Evolutionary conservation across 169 alveolate genomes (phyloP).

Genomic region (Hepatocystis sp.): DNA sequence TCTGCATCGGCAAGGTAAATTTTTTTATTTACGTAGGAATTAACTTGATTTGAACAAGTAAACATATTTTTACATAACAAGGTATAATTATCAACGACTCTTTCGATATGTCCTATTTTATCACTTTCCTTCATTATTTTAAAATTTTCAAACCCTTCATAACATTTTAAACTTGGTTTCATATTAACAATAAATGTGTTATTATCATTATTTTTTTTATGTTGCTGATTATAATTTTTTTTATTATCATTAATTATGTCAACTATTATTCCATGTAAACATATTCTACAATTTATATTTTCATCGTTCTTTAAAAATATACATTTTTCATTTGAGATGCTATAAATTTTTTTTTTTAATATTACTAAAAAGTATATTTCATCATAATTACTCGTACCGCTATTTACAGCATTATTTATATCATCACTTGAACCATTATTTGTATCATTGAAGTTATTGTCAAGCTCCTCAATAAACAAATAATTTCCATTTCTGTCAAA

Average conservation of each 20-base stretch:
- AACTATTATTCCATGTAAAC: conserved; percentile 24
- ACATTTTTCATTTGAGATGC: conserved; percentile 30
- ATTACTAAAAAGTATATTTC: conserved; percentile 31
- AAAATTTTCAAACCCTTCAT: conserved; percentile 16
- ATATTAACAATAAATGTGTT: conserved; percentile 29
- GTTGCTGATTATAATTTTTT: background rate
- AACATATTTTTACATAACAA: conserved; percentile 33
- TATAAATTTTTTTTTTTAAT: conserved; percentile 21
- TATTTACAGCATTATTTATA: background rate
- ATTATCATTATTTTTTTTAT: background rate
- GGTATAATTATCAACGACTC: conserved; percentile 20
- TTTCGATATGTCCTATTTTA: conserved; percentile 46
- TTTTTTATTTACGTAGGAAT: conserved; percentile 13
- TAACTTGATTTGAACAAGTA: conserved; percentile 19
- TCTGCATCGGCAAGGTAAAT: conserved; percentile 8
- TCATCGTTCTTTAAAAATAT: conserved; percentile 63
- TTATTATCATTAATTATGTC: conserved; percentile 37
- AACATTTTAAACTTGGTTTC: conserved; percentile 23
- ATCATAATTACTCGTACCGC: background rate
- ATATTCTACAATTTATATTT: conserved; percentile 29
- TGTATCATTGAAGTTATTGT: background rate
- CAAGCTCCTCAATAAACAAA: conserved; percentile 1
- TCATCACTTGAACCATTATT: background rate
- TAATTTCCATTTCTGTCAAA: conserved; percentile 5
- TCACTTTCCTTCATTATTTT: conserved; percentile 27